Base-by-base conservation (phyloP, 1,284 basidiomycete genomes). In the Apiotrichum porosum region DNA sequence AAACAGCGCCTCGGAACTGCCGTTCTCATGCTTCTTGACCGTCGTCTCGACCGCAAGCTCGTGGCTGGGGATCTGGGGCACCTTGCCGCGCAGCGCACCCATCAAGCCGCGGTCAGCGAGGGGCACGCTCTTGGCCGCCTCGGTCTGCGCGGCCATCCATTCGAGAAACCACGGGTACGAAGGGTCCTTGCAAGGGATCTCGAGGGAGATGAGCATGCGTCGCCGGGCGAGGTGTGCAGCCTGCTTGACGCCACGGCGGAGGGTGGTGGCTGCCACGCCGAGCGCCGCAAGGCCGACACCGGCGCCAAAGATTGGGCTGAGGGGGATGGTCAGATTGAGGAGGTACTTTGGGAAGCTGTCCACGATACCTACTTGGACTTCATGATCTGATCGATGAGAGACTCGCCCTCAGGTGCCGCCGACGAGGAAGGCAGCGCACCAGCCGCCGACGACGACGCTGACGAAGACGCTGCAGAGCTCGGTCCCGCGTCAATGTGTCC, bases 131-230 rank as follows among this genome's bases (percentile, higher is more conserved):
- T 62, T 64, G 6, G 52, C 39, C 15, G 34, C 18, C 22, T 46
- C 49, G 21, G 51, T 50, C 33, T 69, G 62, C 21, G 61, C 57
- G 4, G 91, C 84, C 88, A 98, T 91, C 95, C 95, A 99, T 53
- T 87, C 80, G 24, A 99, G 82, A 71, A 98, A 94, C 93, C 95
- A 98, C 31, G 90, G 86, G 71, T 98, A 97, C 3, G 93, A 80
- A 23, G 82, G 84, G 69, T 99, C 95, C 66, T 93, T 91, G 62
- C 93, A 97, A 42, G 89, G 90, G 60, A 99, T 92, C 75, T 99
- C 95, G 39, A 98, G 81, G 6, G 90, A 86, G 36, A 98, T 92
- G 42, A 98, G 83, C 76, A 99, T 79, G 26, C 94, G 83, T 21
- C 95, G 80, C 49, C 88, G 91, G 35, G 93, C 82, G 28, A 86